Base-by-base conservation (phyloP, 2,329 filamentous ascomycete species). In the Neonectria punicea region DNA sequence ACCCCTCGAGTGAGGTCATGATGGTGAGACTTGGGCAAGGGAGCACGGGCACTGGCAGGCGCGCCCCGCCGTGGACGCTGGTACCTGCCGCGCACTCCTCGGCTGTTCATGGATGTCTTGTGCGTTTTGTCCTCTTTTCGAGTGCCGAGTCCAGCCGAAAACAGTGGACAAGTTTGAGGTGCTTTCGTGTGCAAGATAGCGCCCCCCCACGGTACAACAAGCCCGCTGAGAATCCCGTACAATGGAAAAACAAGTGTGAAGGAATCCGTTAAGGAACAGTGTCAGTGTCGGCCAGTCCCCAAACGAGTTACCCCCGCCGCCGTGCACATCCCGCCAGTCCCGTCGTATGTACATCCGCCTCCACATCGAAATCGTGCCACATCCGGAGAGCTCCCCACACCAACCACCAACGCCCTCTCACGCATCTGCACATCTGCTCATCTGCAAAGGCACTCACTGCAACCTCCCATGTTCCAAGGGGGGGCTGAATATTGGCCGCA, bases 1-100 rank as follows among this genome's bases (percentile, higher is more conserved):
- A 47, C 43, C 61, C 56, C 56, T 60, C 61, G 55, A 55, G 58
- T 65, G 62, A 61, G 62, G 58, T 61, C 62, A 65, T 65, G 62
- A 53, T 65, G 62, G 62, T 65, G 62, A 65, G 62, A 65, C 56
- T 36, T 44, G 50, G 53, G 25, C 53, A 36, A 36, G 32, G 32
- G 32, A 36, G 32, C 32, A 36, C 32, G 32, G 32, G 32, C 32
- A 14, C 34, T 16, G 34, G 47, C 39, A 61, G 36, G 54, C 50
- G 46, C 54, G 41, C 44, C 49, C 49, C 49, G 34, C 56, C n/a
- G 34, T 36, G 34, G 34, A 36, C 32, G 36, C 34, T 53, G 32
- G 57, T 59, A 59, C 58, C 49, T 54, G 50, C 58, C 50, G 49
- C 49, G 25, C 47, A 16, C 14, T 18, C 18, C 36, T 39, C 32